A percentile compares a stretch with the other conserved stretches of the same genome.
These are phyloP conservation scores for Trapa bicornis DNA, from an alignment of 345 rosid species.

Conservation along the genomic window DNA sequence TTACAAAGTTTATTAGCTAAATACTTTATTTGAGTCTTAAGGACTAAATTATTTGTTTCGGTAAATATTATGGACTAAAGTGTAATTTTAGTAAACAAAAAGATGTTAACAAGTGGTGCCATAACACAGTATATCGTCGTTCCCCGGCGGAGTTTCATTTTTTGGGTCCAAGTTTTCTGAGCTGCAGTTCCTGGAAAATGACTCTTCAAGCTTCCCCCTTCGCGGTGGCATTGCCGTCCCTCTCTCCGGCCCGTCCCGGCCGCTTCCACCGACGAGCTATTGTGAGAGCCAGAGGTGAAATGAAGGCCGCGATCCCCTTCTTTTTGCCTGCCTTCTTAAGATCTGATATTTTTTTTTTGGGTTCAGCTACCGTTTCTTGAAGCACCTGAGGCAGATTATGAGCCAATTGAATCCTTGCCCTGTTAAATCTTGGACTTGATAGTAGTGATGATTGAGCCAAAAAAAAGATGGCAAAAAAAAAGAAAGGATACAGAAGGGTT, in stretches of 20 bases:
- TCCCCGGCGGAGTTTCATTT: neutral
- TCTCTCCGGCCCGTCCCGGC: slow-evolving; percentile 3
- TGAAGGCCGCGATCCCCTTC: neutral
- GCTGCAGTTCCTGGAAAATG: neutral
- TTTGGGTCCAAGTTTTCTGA: neutral
- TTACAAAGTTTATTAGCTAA: too few species aligned
- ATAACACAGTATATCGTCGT: neutral
- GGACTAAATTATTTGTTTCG: too few species aligned
- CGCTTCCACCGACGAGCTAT: slow-evolving; percentile 1
- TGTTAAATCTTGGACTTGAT: neutral
- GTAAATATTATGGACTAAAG: too few species aligned
- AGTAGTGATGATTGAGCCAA: too few species aligned
- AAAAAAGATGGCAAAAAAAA: too few species aligned
- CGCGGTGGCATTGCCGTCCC: slow-evolving; percentile 9
- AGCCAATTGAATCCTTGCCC: neutral
- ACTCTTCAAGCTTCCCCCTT: slow-evolving; percentile 7
- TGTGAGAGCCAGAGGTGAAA: slow-evolving; percentile 14
- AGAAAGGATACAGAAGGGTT: neutral
- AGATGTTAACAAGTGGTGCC: neutral
- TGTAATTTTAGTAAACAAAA: neutral
- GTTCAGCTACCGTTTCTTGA: neutral
- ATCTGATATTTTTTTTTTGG: neutral
- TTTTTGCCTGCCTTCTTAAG: neutral
- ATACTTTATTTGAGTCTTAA: too few species aligned
- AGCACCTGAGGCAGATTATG: neutral